Conservation (phyloP, 2,329 filamentous ascomycete genomes). For the Plectosphaerella cucumerina region DNA sequence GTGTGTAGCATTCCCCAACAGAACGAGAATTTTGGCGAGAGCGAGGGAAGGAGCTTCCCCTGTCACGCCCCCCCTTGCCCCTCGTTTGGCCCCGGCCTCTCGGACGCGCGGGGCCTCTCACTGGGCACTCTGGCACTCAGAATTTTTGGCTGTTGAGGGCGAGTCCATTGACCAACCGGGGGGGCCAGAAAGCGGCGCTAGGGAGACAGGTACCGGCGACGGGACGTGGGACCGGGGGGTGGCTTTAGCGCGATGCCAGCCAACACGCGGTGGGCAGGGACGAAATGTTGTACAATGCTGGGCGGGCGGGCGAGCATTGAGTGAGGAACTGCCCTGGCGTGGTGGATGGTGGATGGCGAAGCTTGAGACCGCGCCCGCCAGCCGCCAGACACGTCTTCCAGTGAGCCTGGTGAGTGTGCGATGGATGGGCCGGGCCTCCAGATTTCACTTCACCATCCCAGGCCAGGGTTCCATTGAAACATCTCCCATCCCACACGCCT, state of each 20-base stretch:
- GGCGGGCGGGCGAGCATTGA: no score
- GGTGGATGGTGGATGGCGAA: no score
- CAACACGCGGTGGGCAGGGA: no score
- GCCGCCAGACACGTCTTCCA: no score
- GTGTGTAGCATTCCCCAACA: constrained; percentile 22
- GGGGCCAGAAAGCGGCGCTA: background rate
- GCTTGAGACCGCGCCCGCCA: no score
- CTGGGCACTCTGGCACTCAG: background rate
- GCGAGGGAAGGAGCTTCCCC: background rate
- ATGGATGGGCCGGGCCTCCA: no score
- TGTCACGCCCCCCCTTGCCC: background rate
- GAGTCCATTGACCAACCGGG: background rate
- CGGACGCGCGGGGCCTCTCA: background rate
- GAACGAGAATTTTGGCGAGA: constrained; percentile 23
- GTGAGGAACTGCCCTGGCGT: no score
- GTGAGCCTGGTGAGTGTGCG: no score
- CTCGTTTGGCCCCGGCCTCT: background rate
- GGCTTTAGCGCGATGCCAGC: background rate
- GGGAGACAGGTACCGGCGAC: background rate
- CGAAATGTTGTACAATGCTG: no score
- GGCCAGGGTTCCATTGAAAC: constrained; percentile 2
- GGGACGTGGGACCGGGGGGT: background rate
- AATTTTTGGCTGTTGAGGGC: constrained; percentile 3
- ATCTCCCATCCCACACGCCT: no score
- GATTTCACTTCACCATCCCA: constrained; percentile 1